Percentiles rank a stretch among this genome's conserved stretches.
phyloP scores from a whole-genome alignment of 2,329 filamentous ascomycete genomes.

The Colletotrichum higginsianum region DNA sequence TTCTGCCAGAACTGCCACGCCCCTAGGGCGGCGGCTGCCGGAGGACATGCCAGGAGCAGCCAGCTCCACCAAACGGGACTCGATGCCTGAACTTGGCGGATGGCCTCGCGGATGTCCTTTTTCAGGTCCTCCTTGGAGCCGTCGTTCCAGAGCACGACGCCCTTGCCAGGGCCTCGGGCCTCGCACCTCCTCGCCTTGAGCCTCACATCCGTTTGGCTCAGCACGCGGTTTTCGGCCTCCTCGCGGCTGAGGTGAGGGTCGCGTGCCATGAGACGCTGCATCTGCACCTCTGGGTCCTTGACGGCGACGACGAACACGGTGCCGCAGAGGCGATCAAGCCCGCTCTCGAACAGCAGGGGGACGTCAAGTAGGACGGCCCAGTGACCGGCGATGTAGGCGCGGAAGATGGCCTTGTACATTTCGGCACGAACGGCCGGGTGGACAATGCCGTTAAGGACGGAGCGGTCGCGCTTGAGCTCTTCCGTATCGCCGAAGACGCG shows the following conservation, averaged over 20 bases:
- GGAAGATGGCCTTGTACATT: constrained; percentile 83
- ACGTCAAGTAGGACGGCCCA: constrained; percentile 96
- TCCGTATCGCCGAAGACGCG: constrained; percentile 88
- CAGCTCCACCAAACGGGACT: constrained; percentile 91
- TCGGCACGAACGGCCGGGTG: constrained; percentile 90
- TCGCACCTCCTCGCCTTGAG: constrained; percentile 85
- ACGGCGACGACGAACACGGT: constrained; percentile 91
- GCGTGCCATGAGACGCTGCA: constrained; percentile 80
- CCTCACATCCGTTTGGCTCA: constrained; percentile 87
- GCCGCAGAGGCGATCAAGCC: constrained; percentile 88
- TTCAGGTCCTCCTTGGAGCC: constrained; percentile 78
- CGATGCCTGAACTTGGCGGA: constrained; percentile 71
- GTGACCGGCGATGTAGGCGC: constrained; percentile 79
- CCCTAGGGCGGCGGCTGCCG: constrained; percentile 78
- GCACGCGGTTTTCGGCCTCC: constrained; percentile 89
- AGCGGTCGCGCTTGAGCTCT: constrained; percentile 79
- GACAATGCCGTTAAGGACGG: constrained; percentile 88
- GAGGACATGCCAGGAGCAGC: constrained; percentile 78
- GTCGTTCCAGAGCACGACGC: constrained; percentile 94
- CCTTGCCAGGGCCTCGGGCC: constrained; percentile 74
- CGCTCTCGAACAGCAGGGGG: constrained; percentile 90
- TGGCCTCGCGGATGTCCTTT: constrained; percentile 75
- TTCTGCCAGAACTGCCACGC: constrained; percentile 83
- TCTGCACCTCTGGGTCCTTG: constrained; percentile 83
- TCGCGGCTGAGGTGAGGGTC: constrained; percentile 85